Conservation (phyloP, 495 filamentous ascomycete genomes). For the Staphylotrichum tortipilum region DNA sequence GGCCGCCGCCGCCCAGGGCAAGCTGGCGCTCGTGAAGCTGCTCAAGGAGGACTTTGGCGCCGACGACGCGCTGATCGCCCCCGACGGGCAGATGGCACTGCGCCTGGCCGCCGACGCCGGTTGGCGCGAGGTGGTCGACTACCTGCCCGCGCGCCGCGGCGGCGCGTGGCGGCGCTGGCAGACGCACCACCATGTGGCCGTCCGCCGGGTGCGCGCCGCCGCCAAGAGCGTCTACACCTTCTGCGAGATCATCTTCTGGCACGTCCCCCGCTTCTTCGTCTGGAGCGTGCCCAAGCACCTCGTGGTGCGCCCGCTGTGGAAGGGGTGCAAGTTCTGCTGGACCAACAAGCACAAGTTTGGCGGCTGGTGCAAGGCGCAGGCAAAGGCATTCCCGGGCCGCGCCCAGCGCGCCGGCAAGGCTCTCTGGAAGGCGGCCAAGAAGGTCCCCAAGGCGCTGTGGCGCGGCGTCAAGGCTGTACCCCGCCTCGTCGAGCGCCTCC, state of each 20-base stretch:
- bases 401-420: conserved; percentile 9
- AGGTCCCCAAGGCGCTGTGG: conserved; percentile 18
- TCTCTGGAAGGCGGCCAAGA: conserved; percentile 17
- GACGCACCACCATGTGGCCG: conserved; percentile 13
- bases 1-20: conserved; percentile 19
- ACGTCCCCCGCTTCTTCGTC: conserved; percentile 22
- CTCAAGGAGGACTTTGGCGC: conserved; percentile 18
- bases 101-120: conserved; percentile 21
- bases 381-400: conserved; percentile 10
- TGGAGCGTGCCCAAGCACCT: conserved; percentile 24
- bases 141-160: conserved; percentile 21
- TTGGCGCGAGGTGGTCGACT: conserved; percentile 24
- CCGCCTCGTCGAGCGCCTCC: conserved; percentile 8
- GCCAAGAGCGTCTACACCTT: conserved; percentile 17
- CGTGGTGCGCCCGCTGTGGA: conserved; percentile 18
- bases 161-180: conserved; percentile 26
- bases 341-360: conserved; percentile 22
- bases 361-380: conserved; percentile 15
- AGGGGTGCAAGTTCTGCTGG: conserved; percentile 18
- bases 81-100: conserved; percentile 25
- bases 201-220: conserved; percentile 16
- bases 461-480: conserved; percentile 15
- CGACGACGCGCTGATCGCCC: conserved; percentile 22
- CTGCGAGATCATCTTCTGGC: conserved; percentile 21
- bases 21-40: conserved; percentile 19